Evolutionary conservation across 768 basidiomycete species (phyloP), one percentile per base, ranked within the genome.

Genomic region (Trametopsis cervina): DNA sequence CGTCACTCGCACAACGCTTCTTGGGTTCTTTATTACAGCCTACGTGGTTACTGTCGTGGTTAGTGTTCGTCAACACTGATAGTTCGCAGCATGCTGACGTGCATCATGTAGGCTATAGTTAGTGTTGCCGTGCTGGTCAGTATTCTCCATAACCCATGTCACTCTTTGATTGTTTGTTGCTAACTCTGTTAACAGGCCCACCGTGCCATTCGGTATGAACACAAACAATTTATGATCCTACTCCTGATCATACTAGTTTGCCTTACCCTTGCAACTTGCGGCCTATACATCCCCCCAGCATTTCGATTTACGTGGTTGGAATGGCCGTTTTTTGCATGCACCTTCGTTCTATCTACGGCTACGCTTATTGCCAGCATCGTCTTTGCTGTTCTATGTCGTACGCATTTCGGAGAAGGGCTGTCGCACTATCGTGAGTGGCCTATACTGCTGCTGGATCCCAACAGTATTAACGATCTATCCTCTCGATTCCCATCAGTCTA

Each of bases 401-500:
- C 68, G 15, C 74, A 78, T 54, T 83, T 81, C 54, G 74, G 66
- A 42, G 69, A 74, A 50, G 81, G 81, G 0, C 67, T 81, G 11
- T 68, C 69, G 0, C 66, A 81, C 46, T 82, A 79, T 55, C 60
- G 80, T 83, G 54, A 51, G 78, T 67, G 4, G 24, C 22, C 42
- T 9, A 11, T 25, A 7, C 5, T 40, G 17, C 38, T 40, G 11
- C 20, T 10, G 20, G 10, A 20, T 20, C 9, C 10, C 10, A 21
- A 12, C 10, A 10, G 12, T 10, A 41, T 41, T 21, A 41, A 41
- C 10, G 10, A 41, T 21, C 18, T 7, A 7, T 40, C 44, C 12
- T n/a, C 44, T 46, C 17, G 9, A 9, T 7, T 44, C 21, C 4
- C 21, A 25, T n/a, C 40, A 57, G 48, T 60, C 21, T 41, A 58